These are phyloP conservation scores for Pseudonitzschia pungens DNA, from an alignment of 108 stramenopile species.

Conservation along the genomic window DNA sequence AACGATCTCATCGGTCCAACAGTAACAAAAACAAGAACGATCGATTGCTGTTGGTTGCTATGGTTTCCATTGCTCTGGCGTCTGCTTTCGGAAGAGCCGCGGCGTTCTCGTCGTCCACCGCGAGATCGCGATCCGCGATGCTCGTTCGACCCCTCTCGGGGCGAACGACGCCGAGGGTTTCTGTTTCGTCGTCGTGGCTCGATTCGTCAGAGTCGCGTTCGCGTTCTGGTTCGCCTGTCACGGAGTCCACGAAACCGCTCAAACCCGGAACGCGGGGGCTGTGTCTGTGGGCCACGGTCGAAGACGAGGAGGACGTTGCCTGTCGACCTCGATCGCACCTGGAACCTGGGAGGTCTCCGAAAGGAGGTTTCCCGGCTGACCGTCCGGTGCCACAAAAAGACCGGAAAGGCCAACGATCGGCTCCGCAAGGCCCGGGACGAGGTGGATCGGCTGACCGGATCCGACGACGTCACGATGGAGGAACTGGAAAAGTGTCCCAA, in stretches of 20 bases:
- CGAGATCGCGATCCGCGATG: not conserved
- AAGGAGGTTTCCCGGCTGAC: slow-evolving; percentile 68
- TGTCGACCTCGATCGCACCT: slow-evolving; percentile 21
- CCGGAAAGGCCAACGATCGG: slow-evolving; percentile 66
- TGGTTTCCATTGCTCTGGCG: not conserved
- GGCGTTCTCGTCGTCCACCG: not conserved
- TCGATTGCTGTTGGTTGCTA: not conserved
- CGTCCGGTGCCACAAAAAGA: slow-evolving; percentile 78
- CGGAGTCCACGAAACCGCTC: no score
- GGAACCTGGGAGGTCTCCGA: slow-evolving; percentile 59
- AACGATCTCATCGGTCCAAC: no score
- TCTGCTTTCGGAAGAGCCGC: not conserved
- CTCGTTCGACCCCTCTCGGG: not conserved
- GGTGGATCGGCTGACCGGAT: slow-evolving; percentile 46
- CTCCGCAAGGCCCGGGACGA: slow-evolving; percentile 53
- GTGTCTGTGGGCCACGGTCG: not conserved
- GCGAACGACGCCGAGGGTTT: slow-evolving; percentile 7
- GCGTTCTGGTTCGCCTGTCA: no score
- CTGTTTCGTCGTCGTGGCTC: no score
- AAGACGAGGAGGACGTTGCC: not conserved
- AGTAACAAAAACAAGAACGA: no score
- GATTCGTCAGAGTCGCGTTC: no score
- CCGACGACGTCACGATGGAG: slow-evolving; percentile 47
- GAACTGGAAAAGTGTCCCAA: slow-evolving; percentile 70
- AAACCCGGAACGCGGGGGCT: not conserved